Conservation (phyloP, 352 stramenopile genomes). For the Pilasporangium apinafurcum region DNA sequence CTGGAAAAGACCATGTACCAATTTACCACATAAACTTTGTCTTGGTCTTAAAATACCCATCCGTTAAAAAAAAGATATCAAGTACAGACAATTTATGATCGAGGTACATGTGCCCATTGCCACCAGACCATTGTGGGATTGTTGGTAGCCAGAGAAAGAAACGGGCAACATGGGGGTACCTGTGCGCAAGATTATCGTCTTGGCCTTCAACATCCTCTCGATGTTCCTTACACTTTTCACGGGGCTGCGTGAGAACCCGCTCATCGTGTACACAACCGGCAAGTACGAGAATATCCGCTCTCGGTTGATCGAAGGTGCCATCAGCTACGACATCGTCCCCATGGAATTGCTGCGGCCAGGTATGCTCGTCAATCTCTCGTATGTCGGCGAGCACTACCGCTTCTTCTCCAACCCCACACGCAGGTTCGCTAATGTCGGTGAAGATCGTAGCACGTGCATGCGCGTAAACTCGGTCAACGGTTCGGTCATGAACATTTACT, state of each 20-base stretch:
- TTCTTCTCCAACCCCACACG: conserved; percentile 18
- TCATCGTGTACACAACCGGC: conserved; percentile 26
- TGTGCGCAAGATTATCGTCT: conserved; percentile 2
- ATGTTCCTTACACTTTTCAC: conserved; percentile 38
- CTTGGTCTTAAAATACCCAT: too few species aligned
- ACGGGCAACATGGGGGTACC: conserved; percentile 2
- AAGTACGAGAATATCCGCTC: conserved; percentile 35
- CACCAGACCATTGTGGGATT: too few species aligned
- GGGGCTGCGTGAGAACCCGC: conserved; percentile 39
- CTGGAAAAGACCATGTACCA: too few species aligned
- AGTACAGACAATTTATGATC: too few species aligned
- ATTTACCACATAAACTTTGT: too few species aligned
- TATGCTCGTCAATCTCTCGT: conserved; percentile 18
- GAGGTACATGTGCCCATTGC: too few species aligned
- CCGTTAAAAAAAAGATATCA: too few species aligned
- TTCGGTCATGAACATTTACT: conserved; percentile 13
- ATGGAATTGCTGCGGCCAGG: conserved; percentile 21
- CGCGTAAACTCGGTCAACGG: conserved; percentile 19
- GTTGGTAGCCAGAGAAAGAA: too few species aligned
- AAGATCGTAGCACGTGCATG: conserved; percentile 18
- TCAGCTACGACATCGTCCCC: conserved; percentile 36
- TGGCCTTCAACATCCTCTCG: conserved; percentile 26
- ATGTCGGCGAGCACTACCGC: conserved; percentile 17
- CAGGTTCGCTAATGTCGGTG: background rate
- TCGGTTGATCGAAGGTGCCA: conserved; percentile 16